Evolutionary conservation across 1,139 yeast genomes (phyloP).

Genomic region (Kodamaea fungicola): DNA sequence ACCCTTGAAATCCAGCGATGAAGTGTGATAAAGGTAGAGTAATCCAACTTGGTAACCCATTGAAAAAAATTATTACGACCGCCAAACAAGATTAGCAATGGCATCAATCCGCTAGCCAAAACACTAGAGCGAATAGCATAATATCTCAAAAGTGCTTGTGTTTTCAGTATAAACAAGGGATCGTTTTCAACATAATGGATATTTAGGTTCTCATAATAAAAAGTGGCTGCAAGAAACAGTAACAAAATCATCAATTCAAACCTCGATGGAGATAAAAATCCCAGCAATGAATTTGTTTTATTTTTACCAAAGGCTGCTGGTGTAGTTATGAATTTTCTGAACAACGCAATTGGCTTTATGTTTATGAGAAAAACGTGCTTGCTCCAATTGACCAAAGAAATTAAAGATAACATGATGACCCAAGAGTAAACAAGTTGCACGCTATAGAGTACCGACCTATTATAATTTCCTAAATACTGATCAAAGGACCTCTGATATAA

Average conservation of each 20-base stretch:
- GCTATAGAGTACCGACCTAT: conserved; percentile 34
- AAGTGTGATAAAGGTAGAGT: conserved; percentile 53
- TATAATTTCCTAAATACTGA: conserved; percentile 40
- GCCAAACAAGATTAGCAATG: conserved; percentile 52
- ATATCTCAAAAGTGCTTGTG: conserved; percentile 27
- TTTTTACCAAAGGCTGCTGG: conserved; percentile 44
- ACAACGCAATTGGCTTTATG: conserved; percentile 17
- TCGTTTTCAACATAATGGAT: conserved; percentile 25
- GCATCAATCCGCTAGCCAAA: conserved; percentile 50
- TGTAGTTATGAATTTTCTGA: conserved; percentile 39
- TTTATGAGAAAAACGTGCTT: conserved; percentile 24
- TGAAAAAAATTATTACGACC: conserved; percentile 61
- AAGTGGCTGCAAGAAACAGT: conserved; percentile 7
- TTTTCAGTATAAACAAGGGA: conserved; percentile 22
- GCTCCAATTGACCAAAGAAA: conserved; percentile 31
- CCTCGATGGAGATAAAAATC: conserved; percentile 55
- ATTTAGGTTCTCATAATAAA: conserved; percentile 9
- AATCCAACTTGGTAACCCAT: conserved; percentile 58
- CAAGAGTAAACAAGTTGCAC: conserved; percentile 28
- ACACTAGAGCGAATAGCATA: conserved; percentile 58
- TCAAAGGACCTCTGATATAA: conserved; percentile 25
- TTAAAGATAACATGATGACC: conserved; percentile 24
- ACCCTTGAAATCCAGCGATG: conserved; percentile 61
- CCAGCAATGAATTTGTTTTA: conserved; percentile 34
- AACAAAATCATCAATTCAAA: conserved; percentile 36